Conservation (phyloP, 2,329 filamentous ascomycete genomes). For the Metarhizium humberi region DNA sequence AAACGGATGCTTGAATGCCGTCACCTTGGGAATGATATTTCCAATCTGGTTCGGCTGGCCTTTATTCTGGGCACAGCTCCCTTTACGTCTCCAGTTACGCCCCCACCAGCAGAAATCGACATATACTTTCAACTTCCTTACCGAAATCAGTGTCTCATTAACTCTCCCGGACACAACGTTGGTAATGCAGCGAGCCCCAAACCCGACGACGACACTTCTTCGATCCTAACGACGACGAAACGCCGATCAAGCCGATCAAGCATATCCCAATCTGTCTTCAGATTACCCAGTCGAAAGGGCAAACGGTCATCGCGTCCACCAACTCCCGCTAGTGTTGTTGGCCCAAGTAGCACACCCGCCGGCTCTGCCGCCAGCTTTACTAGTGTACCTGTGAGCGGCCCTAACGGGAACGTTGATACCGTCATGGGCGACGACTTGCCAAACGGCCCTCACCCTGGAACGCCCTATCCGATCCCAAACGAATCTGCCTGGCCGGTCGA, state of each 20-base stretch:
- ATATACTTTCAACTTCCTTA: slow-evolving; percentile 28
- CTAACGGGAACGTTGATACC: slow-evolving; percentile 12
- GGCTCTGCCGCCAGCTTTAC: neutral
- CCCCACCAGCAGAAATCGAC: slow-evolving; percentile 29
- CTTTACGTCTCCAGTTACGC: slow-evolving; percentile 25
- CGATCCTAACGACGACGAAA: slow-evolving; percentile 18
- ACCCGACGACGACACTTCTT: slow-evolving; percentile 17
- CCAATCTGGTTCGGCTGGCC: slow-evolving; percentile 31
- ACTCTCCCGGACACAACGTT: slow-evolving; percentile 21
- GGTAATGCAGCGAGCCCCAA: slow-evolving; percentile 13
- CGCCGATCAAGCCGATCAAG: slow-evolving; percentile 18
- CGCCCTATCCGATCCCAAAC: slow-evolving; percentile 30
- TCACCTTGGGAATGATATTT: slow-evolving; percentile 31
- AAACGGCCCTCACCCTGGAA: slow-evolving; percentile 29
- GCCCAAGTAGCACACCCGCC: slow-evolving; percentile 5
- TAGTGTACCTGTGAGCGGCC: neutral
- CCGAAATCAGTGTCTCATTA: slow-evolving; percentile 25
- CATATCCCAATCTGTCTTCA: slow-evolving; percentile 20
- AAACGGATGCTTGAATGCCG: slow-evolving; percentile 35
- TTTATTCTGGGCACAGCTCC: slow-evolving; percentile 33
- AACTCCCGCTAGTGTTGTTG: slow-evolving; percentile 19
- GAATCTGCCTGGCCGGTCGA: slow-evolving; percentile 28
- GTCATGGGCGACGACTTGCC: slow-evolving; percentile 25
- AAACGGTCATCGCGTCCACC: slow-evolving; percentile 26
- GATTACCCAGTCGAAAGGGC: slow-evolving; percentile 22